Base-by-base conservation (phyloP, 108 stramenopile species). In the Skeletonema potamos region DNA sequence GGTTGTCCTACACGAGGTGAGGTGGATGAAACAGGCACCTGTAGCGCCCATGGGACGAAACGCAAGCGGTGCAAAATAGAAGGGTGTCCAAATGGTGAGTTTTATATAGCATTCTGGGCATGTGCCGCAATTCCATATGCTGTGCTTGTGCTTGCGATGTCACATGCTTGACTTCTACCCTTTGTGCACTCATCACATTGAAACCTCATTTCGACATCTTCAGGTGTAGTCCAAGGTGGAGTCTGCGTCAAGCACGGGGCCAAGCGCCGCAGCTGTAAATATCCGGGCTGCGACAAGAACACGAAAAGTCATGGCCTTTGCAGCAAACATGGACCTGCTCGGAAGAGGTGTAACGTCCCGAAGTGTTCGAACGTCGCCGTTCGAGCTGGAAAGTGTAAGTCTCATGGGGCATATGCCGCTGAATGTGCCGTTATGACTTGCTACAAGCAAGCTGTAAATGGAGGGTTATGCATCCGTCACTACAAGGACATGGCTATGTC, bases 161-260 rank as follows among this genome's bases (percentile, higher is more conserved):
- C n/a, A n/a, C n/a, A n/a, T n/a, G n/a, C n/a, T n/a, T n/a, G n/a
- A n/a, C n/a, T n/a, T n/a, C n/a, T n/a, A 37, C 36, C 1, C 36
- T 37, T 37, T 37, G 36, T 12, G 2, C 36, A 37, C 36, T 37
- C 36, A 11, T 37, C 36, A 4, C 39, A 41, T 41, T 2, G 2
- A 2, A 13, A 15, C n/a, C 39, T 41, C 5, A 41, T 41, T 13
- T 41, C n/a, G 3, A 15, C 39, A 41, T 41, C 2, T 4, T 15
- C 39, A 41, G 36, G 73, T 27, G 30, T 54, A 20, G 73, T 73
- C 4, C 65, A 73, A 66, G 73, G 73, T 4, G 73, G 73, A 22
- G 58, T 67, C 11, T 73, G 73, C 57, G 66, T 73, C 4, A 27
- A 12, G 9, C 73, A 73, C 30, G 73, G 73, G 7, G 66, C 73